A percentile compares a stretch with the other conserved stretches of the same genome.
Conservation (phyloP, 2,329 filamentous ascomycete genomes). For the Hypocrella siamensis region DNA sequence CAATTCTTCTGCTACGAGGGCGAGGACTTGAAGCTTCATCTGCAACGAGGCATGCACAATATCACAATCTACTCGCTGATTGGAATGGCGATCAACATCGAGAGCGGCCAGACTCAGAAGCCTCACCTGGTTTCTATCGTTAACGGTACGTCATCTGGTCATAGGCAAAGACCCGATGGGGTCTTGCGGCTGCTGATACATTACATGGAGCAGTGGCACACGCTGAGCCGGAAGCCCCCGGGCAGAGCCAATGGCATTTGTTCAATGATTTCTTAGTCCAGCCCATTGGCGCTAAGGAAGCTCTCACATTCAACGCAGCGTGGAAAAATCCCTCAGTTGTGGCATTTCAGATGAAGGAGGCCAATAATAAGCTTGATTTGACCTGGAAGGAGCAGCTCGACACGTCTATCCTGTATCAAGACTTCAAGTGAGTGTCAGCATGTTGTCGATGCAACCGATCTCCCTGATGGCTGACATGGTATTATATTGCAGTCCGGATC, state of each 20-base stretch:
- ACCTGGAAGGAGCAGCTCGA: conserved; percentile 78
- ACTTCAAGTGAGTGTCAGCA: conserved; percentile 31
- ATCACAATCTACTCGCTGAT: conserved; percentile 85
- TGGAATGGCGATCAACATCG: conserved; percentile 79
- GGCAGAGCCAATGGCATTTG: conserved; percentile 71
- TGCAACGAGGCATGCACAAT: conserved; percentile 64
- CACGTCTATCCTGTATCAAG: conserved; percentile 68
- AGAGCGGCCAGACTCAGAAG: conserved; percentile 70
- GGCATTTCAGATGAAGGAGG: conserved; percentile 68
- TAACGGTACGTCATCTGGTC: conserved; percentile 45
- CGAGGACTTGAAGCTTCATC: conserved; percentile 66
- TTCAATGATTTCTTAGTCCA: conserved; percentile 96
- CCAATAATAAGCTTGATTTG: conserved; percentile 69
- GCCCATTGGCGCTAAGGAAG: conserved; percentile 65
- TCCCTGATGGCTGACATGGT: conserved; percentile 4
- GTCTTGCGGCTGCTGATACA: conserved; percentile 2
- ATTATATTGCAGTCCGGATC: conserved; percentile 19
- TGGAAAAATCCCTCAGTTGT: conserved; percentile 92
- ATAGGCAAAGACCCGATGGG: no score
- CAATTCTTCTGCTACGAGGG: conserved; percentile 93
- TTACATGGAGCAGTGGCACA: conserved; percentile 38
- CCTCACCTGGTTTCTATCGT: conserved; percentile 83
- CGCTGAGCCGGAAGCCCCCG: conserved; percentile 41
- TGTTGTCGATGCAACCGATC: background rate
- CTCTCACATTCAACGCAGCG: conserved; percentile 70